Conservation (phyloP, 148 eudicot genomes). For the Cornus kousa region DNA sequence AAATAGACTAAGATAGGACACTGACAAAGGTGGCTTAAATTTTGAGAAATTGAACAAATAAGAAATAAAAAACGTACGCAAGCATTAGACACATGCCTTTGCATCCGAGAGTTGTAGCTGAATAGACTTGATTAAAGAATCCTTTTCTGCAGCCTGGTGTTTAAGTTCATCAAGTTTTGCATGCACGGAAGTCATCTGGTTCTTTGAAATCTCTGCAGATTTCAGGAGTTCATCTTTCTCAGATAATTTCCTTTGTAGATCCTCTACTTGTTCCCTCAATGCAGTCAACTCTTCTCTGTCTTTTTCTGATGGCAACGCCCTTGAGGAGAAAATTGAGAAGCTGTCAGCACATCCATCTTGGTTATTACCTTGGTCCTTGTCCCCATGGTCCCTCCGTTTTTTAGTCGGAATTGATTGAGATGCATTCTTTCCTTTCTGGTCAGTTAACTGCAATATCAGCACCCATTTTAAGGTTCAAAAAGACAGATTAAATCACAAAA, state of each 20-base stretch:
- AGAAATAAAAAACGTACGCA: not conserved
- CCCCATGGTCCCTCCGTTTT: constrained; percentile 46
- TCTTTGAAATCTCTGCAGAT: constrained; percentile 56
- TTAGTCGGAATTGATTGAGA: constrained; percentile 56
- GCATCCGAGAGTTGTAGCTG: constrained; percentile 75
- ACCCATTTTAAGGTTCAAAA: not conserved
- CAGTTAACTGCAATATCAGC: constrained; percentile 38
- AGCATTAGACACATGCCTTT: constrained; percentile 46
- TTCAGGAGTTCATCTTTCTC: constrained; percentile 79
- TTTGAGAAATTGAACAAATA: not conserved
- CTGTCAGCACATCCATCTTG: constrained; percentile 44
- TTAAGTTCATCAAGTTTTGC: constrained; percentile 60
- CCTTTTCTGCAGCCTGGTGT: constrained; percentile 56
- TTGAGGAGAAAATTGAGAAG: constrained; percentile 43
- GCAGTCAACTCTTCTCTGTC: constrained; percentile 67
- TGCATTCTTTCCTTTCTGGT: constrained; percentile 46
- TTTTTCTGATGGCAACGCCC: constrained; percentile 45
- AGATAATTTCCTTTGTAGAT: constrained; percentile 54
- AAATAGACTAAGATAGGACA: not conserved
- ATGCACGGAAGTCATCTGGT: constrained; percentile 39
- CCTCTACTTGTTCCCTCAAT: constrained; percentile 69
- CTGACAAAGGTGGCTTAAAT: too few relatives aligned
- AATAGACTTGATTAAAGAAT: constrained; percentile 53
- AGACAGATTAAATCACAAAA: too few relatives aligned
- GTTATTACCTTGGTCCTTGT: constrained; percentile 43